Conservation (phyloP, 805 yeast species). For the Kuraishia ogatae region DNA sequence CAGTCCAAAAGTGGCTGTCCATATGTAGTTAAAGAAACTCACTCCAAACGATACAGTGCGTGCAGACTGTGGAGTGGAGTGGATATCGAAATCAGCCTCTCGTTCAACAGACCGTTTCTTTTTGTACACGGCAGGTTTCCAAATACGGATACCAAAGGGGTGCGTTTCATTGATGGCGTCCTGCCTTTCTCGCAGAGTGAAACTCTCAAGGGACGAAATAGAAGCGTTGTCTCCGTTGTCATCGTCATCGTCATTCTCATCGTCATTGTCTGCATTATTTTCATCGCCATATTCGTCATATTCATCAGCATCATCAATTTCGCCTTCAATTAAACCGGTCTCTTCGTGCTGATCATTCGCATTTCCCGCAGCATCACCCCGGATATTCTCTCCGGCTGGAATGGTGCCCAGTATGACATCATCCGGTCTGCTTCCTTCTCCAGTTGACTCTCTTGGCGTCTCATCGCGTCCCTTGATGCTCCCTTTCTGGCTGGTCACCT, state of each 20-base stretch:
- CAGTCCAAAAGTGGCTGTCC: slow-evolving; percentile 71
- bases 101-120: slow-evolving; percentile 85
- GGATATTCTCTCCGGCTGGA: neutral
- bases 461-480: neutral
- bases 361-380: neutral
- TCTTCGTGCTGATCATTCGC: too few species aligned
- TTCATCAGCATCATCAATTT: slow-evolving; percentile 9
- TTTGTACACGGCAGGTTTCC: slow-evolving; percentile 97
- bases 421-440: neutral
- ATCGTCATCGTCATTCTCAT: slow-evolving; percentile 10
- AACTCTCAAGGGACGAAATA: slow-evolving; percentile 59
- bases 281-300: slow-evolving; percentile 9
- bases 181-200: slow-evolving; percentile 85
- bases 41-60: slow-evolving; percentile 54
- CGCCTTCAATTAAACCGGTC: neutral
- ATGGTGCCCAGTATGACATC: neutral
- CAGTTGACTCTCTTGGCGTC: neutral
- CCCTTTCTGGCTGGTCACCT: neutral
- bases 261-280: slow-evolving; percentile 7
- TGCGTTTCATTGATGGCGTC: slow-evolving; percentile 95
- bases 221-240: slow-evolving; percentile 26
- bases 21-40: slow-evolving; percentile 55
- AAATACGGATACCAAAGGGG: slow-evolving; percentile 96
- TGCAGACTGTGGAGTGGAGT: slow-evolving; percentile 49
- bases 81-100: slow-evolving; percentile 90